These are phyloP conservation scores for Alternaria sp. DNA, from an alignment of 2,329 filamentous ascomycete genomes.

Conservation along the genomic window DNA sequence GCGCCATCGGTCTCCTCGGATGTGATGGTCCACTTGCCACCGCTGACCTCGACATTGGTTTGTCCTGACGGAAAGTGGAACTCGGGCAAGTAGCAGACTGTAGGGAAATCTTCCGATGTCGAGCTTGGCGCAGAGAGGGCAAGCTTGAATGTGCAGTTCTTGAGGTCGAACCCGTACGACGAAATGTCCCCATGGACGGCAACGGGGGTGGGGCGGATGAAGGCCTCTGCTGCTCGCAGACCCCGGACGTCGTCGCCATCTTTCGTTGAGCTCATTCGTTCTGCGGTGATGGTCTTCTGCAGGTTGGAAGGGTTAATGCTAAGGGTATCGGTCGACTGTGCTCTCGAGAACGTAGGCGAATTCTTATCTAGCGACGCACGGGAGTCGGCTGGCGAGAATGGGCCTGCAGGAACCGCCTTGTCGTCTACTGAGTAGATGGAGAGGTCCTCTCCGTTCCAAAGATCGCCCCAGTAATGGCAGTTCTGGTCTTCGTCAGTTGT, in stretches of 20 bases:
- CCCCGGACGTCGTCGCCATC: constrained; percentile 55
- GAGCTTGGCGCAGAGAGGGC: constrained; percentile 67
- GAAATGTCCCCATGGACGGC: constrained; percentile 73
- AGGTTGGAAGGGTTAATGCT: constrained; percentile 76
- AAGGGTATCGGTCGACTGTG: constrained; percentile 55
- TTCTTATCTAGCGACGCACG: constrained; percentile 57
- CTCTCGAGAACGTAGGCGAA: constrained; percentile 63
- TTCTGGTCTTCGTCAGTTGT: constrained; percentile 62
- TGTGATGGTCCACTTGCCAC: constrained; percentile 88
- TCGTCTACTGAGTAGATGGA: constrained; percentile 91
- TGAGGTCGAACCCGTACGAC: constrained; percentile 81
- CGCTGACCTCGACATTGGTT: constrained; percentile 75
- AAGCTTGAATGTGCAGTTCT: constrained; percentile 77
- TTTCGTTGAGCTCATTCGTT: constrained; percentile 49
- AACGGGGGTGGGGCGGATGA: constrained; percentile 83
- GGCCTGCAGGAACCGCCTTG: constrained; percentile 60
- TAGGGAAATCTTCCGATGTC: constrained; percentile 71
- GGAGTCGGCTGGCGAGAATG: constrained; percentile 60
- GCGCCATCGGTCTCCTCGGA: constrained; percentile 73
- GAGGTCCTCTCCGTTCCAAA: constrained; percentile 97
- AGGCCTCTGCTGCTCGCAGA: constrained; percentile 90
- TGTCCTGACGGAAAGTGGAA: constrained; percentile 86
- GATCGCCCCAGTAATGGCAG: constrained; percentile 85
- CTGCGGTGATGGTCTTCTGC: constrained; percentile 71
- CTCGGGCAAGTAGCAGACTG: constrained; percentile 83